Evolutionary conservation across 495 filamentous ascomycete species (phyloP), one percentile per base, ranked within the genome.

Genomic region (Arthonia radiata): DNA sequence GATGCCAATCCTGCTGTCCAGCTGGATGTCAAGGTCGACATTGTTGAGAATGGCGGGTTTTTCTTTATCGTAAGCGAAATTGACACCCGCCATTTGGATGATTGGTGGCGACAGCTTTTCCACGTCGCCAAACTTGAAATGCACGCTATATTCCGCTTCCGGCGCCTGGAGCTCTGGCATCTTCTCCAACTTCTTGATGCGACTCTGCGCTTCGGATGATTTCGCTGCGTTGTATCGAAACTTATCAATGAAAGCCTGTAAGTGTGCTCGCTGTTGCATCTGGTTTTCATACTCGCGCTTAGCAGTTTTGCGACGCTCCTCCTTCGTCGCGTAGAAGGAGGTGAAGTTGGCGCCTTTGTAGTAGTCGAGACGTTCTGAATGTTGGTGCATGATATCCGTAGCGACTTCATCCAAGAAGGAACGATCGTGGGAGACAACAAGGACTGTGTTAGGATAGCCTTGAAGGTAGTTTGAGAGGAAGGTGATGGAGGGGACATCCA

Each of bases 161-260:
- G 86, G 86, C 2, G 79, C 52, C 40, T 92, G 74, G 14, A 94
- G 64, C 3, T 90, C 56, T 0, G 89, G 89, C 71, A 99, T 90
- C 37, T 71, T 77, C 48, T 99, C 89, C 15, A 99, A 61, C 46
- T 99, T 99, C 57, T 99, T 99, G 59, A 99, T 94, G 32, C 86
- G 64, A 0, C 81, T 92, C 40, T 99, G 86, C 2, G 86, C 86
- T 56, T 99, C 86, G 10, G 82, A 91, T 0, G 89, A 92, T 44
- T 99, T 99, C 40, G 89, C 86, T 9, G 86, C 86, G 44, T 99
- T 99, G 65, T 99, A 99, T 15, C 86, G 70, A 64, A 99, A 94
- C 51, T 99, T 99, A 59, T 99, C 86, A 50, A 99, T 94, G 52
- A 99, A 99, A 17, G 76, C 71, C 59, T 73, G 69, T 24, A 99